phyloP scores from a whole-genome alignment of 164 flowering plant species.

The Macadamia tetraphylla region DNA sequence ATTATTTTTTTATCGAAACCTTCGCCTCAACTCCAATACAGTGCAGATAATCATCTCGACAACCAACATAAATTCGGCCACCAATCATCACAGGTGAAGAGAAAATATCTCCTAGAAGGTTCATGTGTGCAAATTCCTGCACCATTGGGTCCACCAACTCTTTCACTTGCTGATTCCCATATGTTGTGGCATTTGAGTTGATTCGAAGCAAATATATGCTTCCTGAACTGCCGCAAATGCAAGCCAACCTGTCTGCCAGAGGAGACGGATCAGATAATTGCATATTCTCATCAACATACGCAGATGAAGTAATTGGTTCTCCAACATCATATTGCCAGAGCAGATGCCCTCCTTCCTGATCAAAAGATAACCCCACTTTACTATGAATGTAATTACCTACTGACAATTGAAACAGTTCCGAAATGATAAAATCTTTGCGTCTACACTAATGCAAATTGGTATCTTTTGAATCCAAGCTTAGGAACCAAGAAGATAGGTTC shows the following conservation, averaged over 20 bases:
- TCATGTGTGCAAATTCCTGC: conserved; percentile 49
- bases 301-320: conserved; percentile 79
- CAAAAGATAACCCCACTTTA: background rate
- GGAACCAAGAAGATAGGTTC: too few species aligned
- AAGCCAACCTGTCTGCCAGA: conserved; percentile 60
- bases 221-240: conserved; percentile 79
- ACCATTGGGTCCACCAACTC: conserved; percentile 23
- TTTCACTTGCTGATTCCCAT: conserved; percentile 12
- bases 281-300: conserved; percentile 72
- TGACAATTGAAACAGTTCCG: background rate
- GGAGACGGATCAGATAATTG: conserved; percentile 35
- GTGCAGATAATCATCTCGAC: conserved; percentile 75
- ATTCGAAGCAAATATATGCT: conserved; percentile 44
- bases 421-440: background rate
- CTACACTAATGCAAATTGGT: too few species aligned
- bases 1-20: background rate
- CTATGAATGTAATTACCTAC: background rate
- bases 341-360: conserved; percentile 57
- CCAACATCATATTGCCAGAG: conserved; percentile 66
- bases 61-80: conserved; percentile 80
- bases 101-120: conserved; percentile 64
- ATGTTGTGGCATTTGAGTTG: conserved; percentile 13
- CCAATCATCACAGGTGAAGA: conserved; percentile 92
- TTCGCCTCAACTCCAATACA: conserved; percentile 33
- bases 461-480: too few species aligned